Conservation (phyloP, 768 basidiomycete species). For the Tulasnella sp. region DNA sequence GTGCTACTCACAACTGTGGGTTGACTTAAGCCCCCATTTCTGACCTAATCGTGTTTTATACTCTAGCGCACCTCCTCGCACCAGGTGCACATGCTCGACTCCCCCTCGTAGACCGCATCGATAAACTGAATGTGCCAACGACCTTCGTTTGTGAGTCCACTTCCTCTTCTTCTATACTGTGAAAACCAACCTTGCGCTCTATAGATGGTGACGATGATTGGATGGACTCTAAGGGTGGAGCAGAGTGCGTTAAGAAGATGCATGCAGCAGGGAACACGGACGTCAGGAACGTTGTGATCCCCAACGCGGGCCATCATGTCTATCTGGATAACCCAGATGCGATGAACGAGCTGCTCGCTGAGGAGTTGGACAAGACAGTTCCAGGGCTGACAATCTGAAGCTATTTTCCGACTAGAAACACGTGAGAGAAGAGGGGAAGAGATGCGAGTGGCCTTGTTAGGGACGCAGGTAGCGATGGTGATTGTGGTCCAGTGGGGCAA, state of each 20-base stretch:
- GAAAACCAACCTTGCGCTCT: slow-evolving; percentile 6
- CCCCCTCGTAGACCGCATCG: slow-evolving; percentile 77
- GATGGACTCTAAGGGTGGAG: slow-evolving; percentile 90
- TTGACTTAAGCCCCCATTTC: background rate
- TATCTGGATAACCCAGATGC: slow-evolving; percentile 80
- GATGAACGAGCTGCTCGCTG: slow-evolving; percentile 65
- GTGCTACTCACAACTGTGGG: slow-evolving; percentile 19
- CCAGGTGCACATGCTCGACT: slow-evolving; percentile 81
- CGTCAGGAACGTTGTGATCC: slow-evolving; percentile 66
- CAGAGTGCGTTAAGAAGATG: slow-evolving; percentile 59
- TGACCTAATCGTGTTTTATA: slow-evolving; percentile 1
- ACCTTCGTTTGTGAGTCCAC: slow-evolving; percentile 73
- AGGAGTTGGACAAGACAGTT: slow-evolving; percentile 49
- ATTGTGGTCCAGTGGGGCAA: too few relatives aligned
- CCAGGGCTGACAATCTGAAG: background rate
- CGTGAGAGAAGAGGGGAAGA: too few relatives aligned
- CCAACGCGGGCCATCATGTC: slow-evolving; percentile 75
- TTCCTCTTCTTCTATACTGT: slow-evolving; percentile 8
- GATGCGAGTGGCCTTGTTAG: too few relatives aligned
- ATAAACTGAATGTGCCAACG: slow-evolving; percentile 68
- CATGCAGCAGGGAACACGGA: slow-evolving; percentile 67
- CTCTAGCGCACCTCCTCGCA: slow-evolving; percentile 71
- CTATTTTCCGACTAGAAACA: too few relatives aligned
- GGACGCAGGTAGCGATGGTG: too few relatives aligned
- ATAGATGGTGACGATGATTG: slow-evolving; percentile 85